These are phyloP conservation scores for Candida nemodendra DNA, from an alignment of 805 yeast genomes.

Conservation along the genomic window DNA sequence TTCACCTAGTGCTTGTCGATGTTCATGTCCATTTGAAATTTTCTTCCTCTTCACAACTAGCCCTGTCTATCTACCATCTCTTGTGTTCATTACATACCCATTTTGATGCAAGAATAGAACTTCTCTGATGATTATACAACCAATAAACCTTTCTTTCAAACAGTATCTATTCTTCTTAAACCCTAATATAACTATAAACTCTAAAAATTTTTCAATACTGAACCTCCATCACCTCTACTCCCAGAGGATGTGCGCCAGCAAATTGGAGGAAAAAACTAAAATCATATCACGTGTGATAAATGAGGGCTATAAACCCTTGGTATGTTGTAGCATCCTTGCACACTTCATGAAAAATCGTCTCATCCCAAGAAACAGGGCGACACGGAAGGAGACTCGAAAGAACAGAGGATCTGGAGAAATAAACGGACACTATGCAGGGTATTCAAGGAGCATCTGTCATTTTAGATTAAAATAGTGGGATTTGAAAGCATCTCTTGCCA, in stretches of 20 bases:
- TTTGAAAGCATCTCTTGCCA: no score
- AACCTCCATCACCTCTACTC: constrained; percentile 2
- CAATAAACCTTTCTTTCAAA: not conserved
- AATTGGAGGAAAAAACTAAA: not conserved
- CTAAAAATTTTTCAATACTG: constrained; percentile 16
- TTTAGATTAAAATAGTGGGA: no score
- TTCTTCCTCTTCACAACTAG: no score
- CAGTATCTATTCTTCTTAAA: constrained; percentile 1
- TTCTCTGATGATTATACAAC: constrained; percentile 8
- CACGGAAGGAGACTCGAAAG: no score
- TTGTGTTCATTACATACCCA: constrained; percentile 16
- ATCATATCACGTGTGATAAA: not conserved
- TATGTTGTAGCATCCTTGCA: no score
- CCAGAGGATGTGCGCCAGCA: constrained; percentile 5
- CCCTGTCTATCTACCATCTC: constrained; percentile 1
- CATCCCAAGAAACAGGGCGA: no score
- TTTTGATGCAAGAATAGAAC: constrained; percentile 19
- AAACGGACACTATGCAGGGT: no score
- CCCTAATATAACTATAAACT: not conserved
- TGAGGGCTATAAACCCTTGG: constrained; percentile 1
- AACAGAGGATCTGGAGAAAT: no score
- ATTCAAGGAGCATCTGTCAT: no score
- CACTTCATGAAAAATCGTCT: no score
- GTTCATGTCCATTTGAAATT: no score
- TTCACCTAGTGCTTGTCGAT: no score